phyloP scores from a whole-genome alignment of 371 early-diverging fungal species.

The Syncephalastrum sp. region DNA sequence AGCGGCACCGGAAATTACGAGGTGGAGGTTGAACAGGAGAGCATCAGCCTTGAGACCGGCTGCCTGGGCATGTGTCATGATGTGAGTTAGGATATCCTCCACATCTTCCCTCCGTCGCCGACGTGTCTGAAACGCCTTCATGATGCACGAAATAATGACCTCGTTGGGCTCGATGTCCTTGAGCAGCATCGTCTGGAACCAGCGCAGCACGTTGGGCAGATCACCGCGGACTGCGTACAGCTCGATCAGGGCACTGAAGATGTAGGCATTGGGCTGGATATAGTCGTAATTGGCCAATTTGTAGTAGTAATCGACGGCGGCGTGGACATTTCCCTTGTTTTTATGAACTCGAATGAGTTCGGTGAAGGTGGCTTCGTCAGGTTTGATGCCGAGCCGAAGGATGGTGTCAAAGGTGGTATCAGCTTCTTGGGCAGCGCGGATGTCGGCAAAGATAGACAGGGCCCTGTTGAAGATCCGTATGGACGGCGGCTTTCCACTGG shows the following conservation, averaged over 20 bases:
- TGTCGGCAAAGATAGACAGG: conserved; percentile 45
- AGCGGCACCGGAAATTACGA: conserved; percentile 31
- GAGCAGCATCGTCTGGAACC: conserved; percentile 42
- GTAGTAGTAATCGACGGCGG: conserved; percentile 37
- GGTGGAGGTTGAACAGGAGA: conserved; percentile 37
- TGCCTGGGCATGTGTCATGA: conserved; percentile 30
- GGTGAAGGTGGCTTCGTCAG: conserved; percentile 48
- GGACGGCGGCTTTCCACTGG: conserved; percentile 27
- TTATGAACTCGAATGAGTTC: conserved; percentile 48
- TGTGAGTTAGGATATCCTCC: conserved; percentile 21
- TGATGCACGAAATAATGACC: conserved; percentile 25
- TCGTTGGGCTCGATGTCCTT: conserved; percentile 30
- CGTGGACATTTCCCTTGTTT: conserved; percentile 15
- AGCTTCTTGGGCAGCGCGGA: conserved; percentile 33
- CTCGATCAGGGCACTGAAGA: conserved; percentile 51
- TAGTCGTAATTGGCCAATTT: conserved; percentile 9
- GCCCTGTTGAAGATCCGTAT: conserved; percentile 44
- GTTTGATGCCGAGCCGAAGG: conserved; percentile 31
- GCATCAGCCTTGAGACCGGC: conserved; percentile 41
- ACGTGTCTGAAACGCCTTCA: conserved; percentile 27
- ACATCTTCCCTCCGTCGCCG: conserved; percentile 7
- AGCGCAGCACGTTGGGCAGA: conserved; percentile 29
- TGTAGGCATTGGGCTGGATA: conserved; percentile 48
- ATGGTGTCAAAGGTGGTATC: conserved; percentile 34
- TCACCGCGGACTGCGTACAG: conserved; percentile 25